Conservation (phyloP, 257 asterid species). For the Ocimum tenuiflorum region DNA sequence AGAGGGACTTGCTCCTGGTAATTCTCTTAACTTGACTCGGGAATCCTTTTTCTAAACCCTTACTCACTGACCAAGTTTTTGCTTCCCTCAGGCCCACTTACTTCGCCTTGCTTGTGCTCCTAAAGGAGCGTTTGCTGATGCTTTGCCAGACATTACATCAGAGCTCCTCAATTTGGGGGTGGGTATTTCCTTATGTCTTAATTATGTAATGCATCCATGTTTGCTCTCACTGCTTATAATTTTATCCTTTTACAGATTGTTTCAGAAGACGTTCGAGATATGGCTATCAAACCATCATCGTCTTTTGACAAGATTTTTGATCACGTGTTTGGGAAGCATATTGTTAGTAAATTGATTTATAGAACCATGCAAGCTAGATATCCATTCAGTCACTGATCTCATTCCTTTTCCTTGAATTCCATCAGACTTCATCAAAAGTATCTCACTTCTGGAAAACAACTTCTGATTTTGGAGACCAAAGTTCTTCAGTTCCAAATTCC, state of each 20-base stretch:
- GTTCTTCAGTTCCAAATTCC: conserved; percentile 60
- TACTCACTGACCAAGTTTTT: conserved; percentile 19
- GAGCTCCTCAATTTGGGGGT: conserved; percentile 84
- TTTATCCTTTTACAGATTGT: conserved; percentile 48
- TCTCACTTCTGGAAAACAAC: conserved; percentile 71
- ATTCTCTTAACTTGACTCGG: conserved; percentile 15
- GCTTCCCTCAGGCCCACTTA: conserved; percentile 65
- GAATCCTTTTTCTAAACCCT: neutral
- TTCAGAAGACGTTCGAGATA: conserved; percentile 61
- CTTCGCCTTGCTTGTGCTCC: conserved; percentile 85
- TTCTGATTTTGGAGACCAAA: conserved; percentile 46
- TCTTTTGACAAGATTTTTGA: conserved; percentile 61
- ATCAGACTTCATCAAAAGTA: conserved; percentile 58
- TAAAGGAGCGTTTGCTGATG: conserved; percentile 69
- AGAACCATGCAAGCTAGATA: conserved; percentile 15
- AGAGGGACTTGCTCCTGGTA: conserved; percentile 80
- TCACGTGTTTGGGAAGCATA: conserved; percentile 57
- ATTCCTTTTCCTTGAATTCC: conserved; percentile 14
- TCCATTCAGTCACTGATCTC: conserved; percentile 18
- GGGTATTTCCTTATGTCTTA: conserved; percentile 21
- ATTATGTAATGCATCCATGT: conserved; percentile 8
- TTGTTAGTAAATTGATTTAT: conserved; percentile 38
- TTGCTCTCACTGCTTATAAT: conserved; percentile 16
- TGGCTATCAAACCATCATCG: conserved; percentile 64
- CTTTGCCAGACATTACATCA: conserved; percentile 71